Evolutionary conservation across 176 grass and related monocot genomes (phyloP), one percentile per base, ranked within the genome.

Genomic region (Bonia amplexicaulis): DNA sequence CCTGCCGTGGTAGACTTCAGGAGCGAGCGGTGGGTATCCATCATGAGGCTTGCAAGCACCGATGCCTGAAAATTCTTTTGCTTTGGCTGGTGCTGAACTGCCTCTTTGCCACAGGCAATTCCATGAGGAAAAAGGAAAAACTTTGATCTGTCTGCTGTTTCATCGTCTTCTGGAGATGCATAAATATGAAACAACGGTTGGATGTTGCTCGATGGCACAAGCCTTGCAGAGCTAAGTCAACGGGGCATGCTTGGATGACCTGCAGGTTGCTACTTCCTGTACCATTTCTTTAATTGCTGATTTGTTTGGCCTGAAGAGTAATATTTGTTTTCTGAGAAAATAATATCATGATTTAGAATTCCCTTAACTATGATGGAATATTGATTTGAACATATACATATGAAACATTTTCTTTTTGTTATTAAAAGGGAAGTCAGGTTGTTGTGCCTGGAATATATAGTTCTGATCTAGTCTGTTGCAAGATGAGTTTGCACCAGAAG

Each of bases 1-100:
- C 14, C 84, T 86, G 84, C 73, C 57, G 79, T 59, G 37, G 79
- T 90, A 66, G 37, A 60, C 69, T 17, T 73, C 57, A 70, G 70
- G 57, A 26, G 82, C 20, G 9, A 0, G 4, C 3, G 73, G 25
- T 7, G 74, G 54, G 25, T 79, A 35, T 6, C 84, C 47, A 6
- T 35, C 81, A 20, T 66, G 57, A 22, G 76, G 78, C 63, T 57
- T 55, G 72, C 1, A 40, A 7, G 22, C 35, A 41, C 19, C 33
- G 40, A 59, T 19, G 27, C 71, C 55, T 5, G 84, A 66, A 39
- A 79, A 29, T 7, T 82, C 74, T n/a, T 54, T 54, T 54, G 66
- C 84, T 80, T 12, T 58, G 61, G 3, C 66, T 73, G 16, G 15
- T 67, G 48, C 73, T 83, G 49, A 63, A 58, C 60, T 74, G 89